A percentile compares a stretch with the other conserved stretches of the same genome.
Conservation (phyloP, 2,329 filamentous ascomycete species). For the Claviceps monticola region DNA sequence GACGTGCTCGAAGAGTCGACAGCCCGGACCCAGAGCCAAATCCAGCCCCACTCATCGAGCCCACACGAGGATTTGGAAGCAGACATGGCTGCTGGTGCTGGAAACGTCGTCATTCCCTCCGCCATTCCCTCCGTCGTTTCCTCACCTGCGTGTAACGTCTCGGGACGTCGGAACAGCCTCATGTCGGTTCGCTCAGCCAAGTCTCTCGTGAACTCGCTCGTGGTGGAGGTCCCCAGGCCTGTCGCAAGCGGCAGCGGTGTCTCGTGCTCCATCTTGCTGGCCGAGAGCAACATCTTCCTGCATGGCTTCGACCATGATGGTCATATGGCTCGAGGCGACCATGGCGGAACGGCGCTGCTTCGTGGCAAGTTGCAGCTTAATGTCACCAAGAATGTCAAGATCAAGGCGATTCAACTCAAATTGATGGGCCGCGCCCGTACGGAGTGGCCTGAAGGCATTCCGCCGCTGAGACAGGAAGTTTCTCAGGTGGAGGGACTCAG, state of each 20-base stretch:
- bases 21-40: background rate
- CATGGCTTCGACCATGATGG: slow-evolving; percentile 65
- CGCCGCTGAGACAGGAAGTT: slow-evolving; percentile 70
- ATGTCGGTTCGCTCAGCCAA: slow-evolving; percentile 38
- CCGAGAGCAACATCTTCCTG: slow-evolving; percentile 69
- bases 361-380: slow-evolving; percentile 71
- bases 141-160: slow-evolving; percentile 13
- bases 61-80: background rate
- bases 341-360: slow-evolving; percentile 68
- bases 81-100: slow-evolving; percentile 11
- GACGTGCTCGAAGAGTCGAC: slow-evolving; percentile 13
- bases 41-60: slow-evolving; percentile 3
- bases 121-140: background rate
- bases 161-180: slow-evolving; percentile 32
- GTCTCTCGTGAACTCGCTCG: slow-evolving; percentile 32
- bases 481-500: slow-evolving; percentile 76
- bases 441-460: slow-evolving; percentile 94
- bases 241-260: slow-evolving; percentile 68
- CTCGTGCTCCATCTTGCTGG: slow-evolving; percentile 57
- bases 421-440: slow-evolving; percentile 77
- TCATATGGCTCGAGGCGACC: slow-evolving; percentile 32
- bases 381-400: slow-evolving; percentile 79
- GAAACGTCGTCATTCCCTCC: slow-evolving; percentile 8
- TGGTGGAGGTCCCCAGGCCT: slow-evolving; percentile 52
- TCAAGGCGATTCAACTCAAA: slow-evolving; percentile 80